Evolutionary conservation across 148 eudicot genomes (phyloP).

Genomic region (Drosera capensis): DNA sequence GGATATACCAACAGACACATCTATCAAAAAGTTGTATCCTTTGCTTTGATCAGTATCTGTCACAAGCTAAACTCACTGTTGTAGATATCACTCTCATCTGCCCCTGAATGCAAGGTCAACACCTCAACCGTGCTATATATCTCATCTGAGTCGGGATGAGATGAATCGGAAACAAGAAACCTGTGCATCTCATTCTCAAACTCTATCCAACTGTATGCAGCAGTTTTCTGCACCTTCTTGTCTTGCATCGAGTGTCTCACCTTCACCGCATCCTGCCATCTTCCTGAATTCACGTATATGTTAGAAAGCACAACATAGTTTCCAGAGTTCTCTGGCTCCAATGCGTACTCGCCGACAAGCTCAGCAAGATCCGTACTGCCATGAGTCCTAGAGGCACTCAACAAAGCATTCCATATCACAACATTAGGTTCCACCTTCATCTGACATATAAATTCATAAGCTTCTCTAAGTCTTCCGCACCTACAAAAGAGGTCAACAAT

Average conservation of each 20-base stretch:
- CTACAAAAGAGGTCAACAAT: constrained; percentile 44
- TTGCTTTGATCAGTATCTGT: not conserved
- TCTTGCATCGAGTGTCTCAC: constrained; percentile 23
- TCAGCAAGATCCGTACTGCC: constrained; percentile 33
- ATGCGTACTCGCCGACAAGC: constrained; percentile 19
- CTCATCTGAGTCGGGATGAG: constrained; percentile 23
- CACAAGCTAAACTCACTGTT: not conserved
- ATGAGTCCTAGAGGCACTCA: constrained; percentile 31
- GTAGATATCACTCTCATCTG: constrained; percentile 9
- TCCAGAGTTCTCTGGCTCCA: constrained; percentile 51
- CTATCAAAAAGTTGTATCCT: no score
- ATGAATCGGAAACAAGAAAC: constrained; percentile 33
- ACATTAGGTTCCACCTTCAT: constrained; percentile 40
- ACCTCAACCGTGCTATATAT: constrained; percentile 19
- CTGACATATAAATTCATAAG: constrained; percentile 28
- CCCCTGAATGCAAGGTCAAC: constrained; percentile 15
- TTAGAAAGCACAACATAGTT: constrained; percentile 42
- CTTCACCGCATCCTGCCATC: constrained; percentile 35
- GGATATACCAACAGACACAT: no score
- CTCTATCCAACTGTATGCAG: constrained; percentile 50
- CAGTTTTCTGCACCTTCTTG: constrained; percentile 27
- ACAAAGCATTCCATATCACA: constrained; percentile 44
- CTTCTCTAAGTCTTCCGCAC: constrained; percentile 28
- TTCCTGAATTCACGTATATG: constrained; percentile 29
- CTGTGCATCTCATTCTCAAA: constrained; percentile 33